These are phyloP conservation scores for Smallanthus sonchifolius DNA, from an alignment of 129 eudicot genomes.

Conservation along the genomic window DNA sequence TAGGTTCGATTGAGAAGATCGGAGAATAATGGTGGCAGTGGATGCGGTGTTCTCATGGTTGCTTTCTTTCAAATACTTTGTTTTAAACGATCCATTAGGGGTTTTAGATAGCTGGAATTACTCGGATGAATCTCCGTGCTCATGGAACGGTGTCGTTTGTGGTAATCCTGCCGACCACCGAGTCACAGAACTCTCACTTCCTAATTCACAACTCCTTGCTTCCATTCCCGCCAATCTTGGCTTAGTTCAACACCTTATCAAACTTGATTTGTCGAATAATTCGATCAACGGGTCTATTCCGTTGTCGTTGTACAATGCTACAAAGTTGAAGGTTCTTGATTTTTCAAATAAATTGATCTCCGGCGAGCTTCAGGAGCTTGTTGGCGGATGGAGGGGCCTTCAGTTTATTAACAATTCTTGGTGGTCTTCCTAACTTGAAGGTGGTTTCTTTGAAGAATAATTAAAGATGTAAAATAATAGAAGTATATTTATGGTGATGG, in stretches of 20 bases:
- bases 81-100: slow-evolving; percentile 62
- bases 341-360: slow-evolving; percentile 72
- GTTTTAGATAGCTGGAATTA: slow-evolving; percentile 57
- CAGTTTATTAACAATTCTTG: slow-evolving; percentile 43
- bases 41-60: slow-evolving; percentile 63
- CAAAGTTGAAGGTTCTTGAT: slow-evolving; percentile 50
- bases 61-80: slow-evolving; percentile 63
- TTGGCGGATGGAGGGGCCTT: slow-evolving; percentile 39
- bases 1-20: too few species aligned
- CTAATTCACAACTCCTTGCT: slow-evolving; percentile 56
- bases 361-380: slow-evolving; percentile 58
- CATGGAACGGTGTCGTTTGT: slow-evolving; percentile 75
- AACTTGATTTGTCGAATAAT: slow-evolving; percentile 68
- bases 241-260: slow-evolving; percentile 40
- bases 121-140: slow-evolving; percentile 61
- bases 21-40: too few species aligned
- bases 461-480: too few species aligned
- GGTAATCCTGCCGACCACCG: slow-evolving; percentile 27
- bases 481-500: too few species aligned
- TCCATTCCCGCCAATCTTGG: slow-evolving; percentile 72
- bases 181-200: slow-evolving; percentile 64
- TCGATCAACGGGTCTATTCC: slow-evolving; percentile 86
- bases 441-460: slow-evolving; percentile 53
- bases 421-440: slow-evolving; percentile 41
- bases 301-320: slow-evolving; percentile 36